Base-by-base conservation (phyloP, 805 yeast genomes). In the Myxozyma lipomycoides region DNA sequence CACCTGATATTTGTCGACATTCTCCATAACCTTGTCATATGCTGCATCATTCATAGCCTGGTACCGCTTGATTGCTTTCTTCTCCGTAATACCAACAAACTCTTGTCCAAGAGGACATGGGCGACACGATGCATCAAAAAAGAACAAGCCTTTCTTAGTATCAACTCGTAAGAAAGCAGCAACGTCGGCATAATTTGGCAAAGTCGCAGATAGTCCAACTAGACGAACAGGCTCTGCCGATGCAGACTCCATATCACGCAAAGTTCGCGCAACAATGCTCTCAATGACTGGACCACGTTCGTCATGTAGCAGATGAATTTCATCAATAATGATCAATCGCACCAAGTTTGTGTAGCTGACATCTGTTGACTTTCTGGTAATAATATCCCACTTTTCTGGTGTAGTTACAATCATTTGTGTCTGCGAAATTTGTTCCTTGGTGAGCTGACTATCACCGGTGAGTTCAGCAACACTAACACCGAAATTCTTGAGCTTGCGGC, bases 131-230 rank as follows among this genome's bases (percentile, higher is more conserved):
- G 77, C 78, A 34, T 76, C 79, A 63, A 74, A 79, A 0, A 77
- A 87, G 64, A 86, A 90, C 3, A 89, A 61, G 0, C 91, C 90
- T 63, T 90, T 89, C 1, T 97, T 96, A 45, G 91, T 74, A 0
- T 98, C 90, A 0, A 65, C 67, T 38, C 78, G 59, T 1, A 73
- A 65, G 6, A 62, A 58, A 0, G 81, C 75, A 1, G 80, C 71
- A 3, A 78, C 62, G 51, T 79, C 82, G 2, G 64, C 62, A 22
- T 75, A 70, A 50, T 78, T 78, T 1, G 80, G 78, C 10, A 78
- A 71, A 0, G 82, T 78, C 0, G 83, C 83, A 34, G 82, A 76
- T 2, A 75, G 64, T 0, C 77, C 78, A 26, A 77, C 62, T 6
- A 77, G 66, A 48, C 80, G 65, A 47, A 72, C 62, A 18, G 66